Conservation (phyloP, 2,329 filamentous ascomycete species). For the Celoporthe dispersa region DNA sequence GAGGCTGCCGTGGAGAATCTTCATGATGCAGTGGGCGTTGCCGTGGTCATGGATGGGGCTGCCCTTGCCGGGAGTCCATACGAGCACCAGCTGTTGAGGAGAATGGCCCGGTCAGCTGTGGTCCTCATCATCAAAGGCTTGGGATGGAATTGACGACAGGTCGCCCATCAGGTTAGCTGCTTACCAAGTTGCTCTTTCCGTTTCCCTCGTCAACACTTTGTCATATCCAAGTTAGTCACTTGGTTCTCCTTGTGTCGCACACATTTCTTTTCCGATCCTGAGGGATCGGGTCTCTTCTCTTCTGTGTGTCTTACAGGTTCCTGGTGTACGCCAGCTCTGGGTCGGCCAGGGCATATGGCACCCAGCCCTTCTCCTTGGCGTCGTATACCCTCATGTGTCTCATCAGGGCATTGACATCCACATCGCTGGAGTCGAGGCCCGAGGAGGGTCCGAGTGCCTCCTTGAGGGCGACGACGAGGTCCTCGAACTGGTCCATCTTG, state of each 20-base stretch:
- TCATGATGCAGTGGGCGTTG: slow-evolving; percentile 93
- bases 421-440: slow-evolving; percentile 79
- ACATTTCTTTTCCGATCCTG: background rate
- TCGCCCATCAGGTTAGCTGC: slow-evolving; percentile 29
- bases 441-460: slow-evolving; percentile 77
- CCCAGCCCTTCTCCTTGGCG: slow-evolving; percentile 73
- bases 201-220: slow-evolving; percentile 78
- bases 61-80: slow-evolving; percentile 84
- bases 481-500: slow-evolving; percentile 58
- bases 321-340: slow-evolving; percentile 74
- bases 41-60: slow-evolving; percentile 89
- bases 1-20: slow-evolving; percentile 76
- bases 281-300: background rate
- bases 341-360: slow-evolving; percentile 75
- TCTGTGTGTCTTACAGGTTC: slow-evolving; percentile 59
- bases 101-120: slow-evolving; percentile 29
- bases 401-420: slow-evolving; percentile 74
- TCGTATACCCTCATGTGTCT: slow-evolving; percentile 75
- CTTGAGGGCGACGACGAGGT: slow-evolving; percentile 75
- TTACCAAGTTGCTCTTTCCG: slow-evolving; percentile 59
- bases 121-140: background rate
- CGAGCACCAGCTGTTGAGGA: slow-evolving; percentile 73
- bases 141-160: background rate
- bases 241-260: background rate
- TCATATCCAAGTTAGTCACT: slow-evolving; percentile 4